Conservation (phyloP, 805 yeast species). For the Sugiyamaella chiloensis region DNA sequence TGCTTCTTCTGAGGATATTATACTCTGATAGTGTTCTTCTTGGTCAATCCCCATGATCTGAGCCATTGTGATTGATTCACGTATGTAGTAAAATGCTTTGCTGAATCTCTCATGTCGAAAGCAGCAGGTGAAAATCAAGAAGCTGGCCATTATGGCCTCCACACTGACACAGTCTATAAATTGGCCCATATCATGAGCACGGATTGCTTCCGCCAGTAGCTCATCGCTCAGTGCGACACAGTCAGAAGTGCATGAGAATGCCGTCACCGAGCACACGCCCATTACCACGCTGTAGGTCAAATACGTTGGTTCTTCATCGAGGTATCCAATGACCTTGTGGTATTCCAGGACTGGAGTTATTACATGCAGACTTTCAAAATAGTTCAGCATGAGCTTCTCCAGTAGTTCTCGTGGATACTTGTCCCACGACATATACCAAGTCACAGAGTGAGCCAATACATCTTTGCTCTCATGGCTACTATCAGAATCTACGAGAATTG, state of each 20-base stretch:
- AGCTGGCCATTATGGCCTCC: conserved; percentile 12
- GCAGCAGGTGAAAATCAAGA: conserved; percentile 11
- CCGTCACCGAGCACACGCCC: conserved; percentile 11
- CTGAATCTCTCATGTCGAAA: conserved; percentile 10
- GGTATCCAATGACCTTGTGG: conserved; percentile 8
- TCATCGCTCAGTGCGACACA: conserved; percentile 4
- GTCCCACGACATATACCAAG: conserved; percentile 11
- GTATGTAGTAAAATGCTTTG: conserved; percentile 12
- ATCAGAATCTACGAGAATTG: neutral
- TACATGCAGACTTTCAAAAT: conserved; percentile 12
- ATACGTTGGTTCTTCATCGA: conserved; percentile 10
- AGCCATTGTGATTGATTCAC: conserved; percentile 19
- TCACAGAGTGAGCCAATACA: neutral
- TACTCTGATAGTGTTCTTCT: conserved; percentile 11
- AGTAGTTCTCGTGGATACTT: conserved; percentile 10
- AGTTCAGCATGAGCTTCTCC: conserved; percentile 11
- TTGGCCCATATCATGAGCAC: conserved; percentile 11
- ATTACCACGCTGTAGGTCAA: conserved; percentile 11
- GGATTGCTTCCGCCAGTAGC: conserved; percentile 12
- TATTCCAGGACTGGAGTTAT: conserved; percentile 17
- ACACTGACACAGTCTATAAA: conserved; percentile 7
- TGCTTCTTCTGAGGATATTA: conserved; percentile 1
- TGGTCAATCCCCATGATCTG: conserved; percentile 17
- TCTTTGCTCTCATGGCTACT: neutral
- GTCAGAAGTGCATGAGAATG: conserved; percentile 5